A percentile compares a stretch with the other conserved stretches of the same genome.
These are phyloP conservation scores for Volvox africanus DNA, from an alignment of 139 green algal species.

Conservation along the genomic window DNA sequence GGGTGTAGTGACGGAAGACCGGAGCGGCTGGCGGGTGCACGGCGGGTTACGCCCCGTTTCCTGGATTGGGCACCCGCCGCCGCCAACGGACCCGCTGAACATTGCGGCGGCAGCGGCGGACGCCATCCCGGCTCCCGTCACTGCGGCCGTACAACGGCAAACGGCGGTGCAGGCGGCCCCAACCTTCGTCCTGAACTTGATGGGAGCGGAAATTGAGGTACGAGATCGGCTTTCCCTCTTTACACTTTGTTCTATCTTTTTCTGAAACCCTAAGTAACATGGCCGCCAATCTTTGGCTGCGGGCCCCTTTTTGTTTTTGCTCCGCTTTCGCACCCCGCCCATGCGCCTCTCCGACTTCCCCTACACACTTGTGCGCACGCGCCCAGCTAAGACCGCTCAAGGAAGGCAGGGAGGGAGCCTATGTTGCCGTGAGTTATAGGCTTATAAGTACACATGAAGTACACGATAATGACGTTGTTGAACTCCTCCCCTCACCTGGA, in stretches of 20 bases:
- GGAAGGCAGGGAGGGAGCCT: too few relatives aligned
- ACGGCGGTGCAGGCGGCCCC: neutral
- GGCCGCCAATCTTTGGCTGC: too few relatives aligned
- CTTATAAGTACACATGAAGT: too few relatives aligned
- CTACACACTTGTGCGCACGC: too few relatives aligned
- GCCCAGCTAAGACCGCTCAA: too few relatives aligned
- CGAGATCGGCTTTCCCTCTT: neutral
- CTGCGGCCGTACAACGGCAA: neutral
- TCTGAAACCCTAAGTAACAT: too few relatives aligned
- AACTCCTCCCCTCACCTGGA: too few relatives aligned
- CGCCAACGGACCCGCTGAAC: slow-evolving; percentile 9
- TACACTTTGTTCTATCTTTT: too few relatives aligned
- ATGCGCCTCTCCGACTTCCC: too few relatives aligned
- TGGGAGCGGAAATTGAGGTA: slow-evolving; percentile 37
- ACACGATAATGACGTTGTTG: too few relatives aligned
- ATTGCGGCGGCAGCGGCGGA: neutral
- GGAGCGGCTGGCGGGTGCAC: slow-evolving; percentile 26
- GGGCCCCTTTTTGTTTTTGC: too few relatives aligned
- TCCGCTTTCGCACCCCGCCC: neutral
- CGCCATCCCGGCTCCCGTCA: neutral
- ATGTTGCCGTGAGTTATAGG: too few relatives aligned
- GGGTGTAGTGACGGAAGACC: slow-evolving; percentile 39
- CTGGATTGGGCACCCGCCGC: slow-evolving; percentile 14
- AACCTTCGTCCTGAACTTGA: slow-evolving; percentile 14
- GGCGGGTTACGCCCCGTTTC: slow-evolving; percentile 6